These are phyloP conservation scores for Aurantiochytrium sp. DNA, from an alignment of 108 stramenopile species.

Conservation along the genomic window DNA sequence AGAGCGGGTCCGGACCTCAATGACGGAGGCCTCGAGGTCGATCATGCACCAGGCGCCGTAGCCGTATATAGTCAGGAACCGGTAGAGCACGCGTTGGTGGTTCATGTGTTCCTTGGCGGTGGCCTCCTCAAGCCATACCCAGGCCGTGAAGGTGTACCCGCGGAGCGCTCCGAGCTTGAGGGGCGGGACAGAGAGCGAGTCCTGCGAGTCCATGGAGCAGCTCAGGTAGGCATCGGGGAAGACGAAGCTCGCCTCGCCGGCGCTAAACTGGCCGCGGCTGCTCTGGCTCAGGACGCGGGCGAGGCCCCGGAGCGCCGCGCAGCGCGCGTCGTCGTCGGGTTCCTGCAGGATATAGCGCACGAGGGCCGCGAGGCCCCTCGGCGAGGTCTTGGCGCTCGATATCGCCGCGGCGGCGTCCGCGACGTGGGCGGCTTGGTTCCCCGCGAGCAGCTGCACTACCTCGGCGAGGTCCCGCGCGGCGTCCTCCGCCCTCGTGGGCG, in stretches of 20 bases:
- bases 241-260: neutral
- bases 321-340: neutral
- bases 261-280: neutral
- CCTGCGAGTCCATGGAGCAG: neutral
- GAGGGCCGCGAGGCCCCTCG: neutral
- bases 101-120: neutral
- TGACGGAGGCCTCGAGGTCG: neutral
- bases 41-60: neutral
- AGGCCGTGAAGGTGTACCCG: neutral
- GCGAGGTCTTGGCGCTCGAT: neutral
- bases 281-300: neutral
- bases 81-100: neutral
- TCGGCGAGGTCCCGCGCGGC: too few species aligned
- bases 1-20: neutral
- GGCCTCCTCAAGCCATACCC: neutral
- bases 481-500: too few species aligned
- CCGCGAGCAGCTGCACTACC: too few species aligned
- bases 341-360: neutral
- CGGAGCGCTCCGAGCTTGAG: neutral
- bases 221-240: conserved; percentile 21
- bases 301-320: neutral
- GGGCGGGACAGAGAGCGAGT: neutral
- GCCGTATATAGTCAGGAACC: neutral
- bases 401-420: too few species aligned
- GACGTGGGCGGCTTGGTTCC: too few species aligned